Percentiles rank a stretch among this genome's conserved stretches.
Evolutionary conservation across 2,329 filamentous ascomycete species (phyloP).

Genomic region (Diaporthe helianthi): DNA sequence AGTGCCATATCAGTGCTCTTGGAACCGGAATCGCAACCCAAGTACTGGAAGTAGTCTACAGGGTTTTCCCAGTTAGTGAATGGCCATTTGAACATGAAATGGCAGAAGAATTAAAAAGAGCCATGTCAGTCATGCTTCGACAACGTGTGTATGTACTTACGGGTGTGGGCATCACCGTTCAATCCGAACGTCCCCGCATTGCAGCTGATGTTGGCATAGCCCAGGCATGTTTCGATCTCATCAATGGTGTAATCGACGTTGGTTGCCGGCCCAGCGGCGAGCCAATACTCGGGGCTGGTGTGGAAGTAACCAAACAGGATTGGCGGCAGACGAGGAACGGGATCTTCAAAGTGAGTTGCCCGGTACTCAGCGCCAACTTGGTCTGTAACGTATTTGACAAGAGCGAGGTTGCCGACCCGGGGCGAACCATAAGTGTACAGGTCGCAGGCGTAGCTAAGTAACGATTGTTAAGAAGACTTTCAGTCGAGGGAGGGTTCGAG

Average conservation of each 20-base stretch:
- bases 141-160: background rate
- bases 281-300: slow-evolving; percentile 74
- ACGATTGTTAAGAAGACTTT: background rate
- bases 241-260: slow-evolving; percentile 47
- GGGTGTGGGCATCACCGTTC: slow-evolving; percentile 52
- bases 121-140: background rate
- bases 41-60: slow-evolving; percentile 54
- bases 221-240: slow-evolving; percentile 56
- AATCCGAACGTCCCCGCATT: slow-evolving; percentile 58
- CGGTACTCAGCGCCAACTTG: slow-evolving; percentile 62
- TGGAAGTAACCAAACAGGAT: slow-evolving; percentile 66
- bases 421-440: slow-evolving; percentile 73
- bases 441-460: slow-evolving; percentile 49
- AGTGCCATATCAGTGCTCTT: slow-evolving; percentile 39
- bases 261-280: slow-evolving; percentile 47
- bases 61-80: background rate
- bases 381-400: slow-evolving; percentile 60
- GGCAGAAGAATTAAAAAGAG: background rate
- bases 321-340: slow-evolving; percentile 72
- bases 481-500: background rate
- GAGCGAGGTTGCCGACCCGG: slow-evolving; percentile 65
- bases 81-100: background rate
- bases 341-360: slow-evolving; percentile 72
- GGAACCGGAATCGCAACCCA: slow-evolving; percentile 48
- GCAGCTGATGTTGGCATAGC: slow-evolving; percentile 55